Percentiles rank a stretch among this genome's conserved stretches.
These are phyloP conservation scores for Nidula niveotomentosa DNA, from an alignment of 1,284 basidiomycete species.

Conservation along the genomic window DNA sequence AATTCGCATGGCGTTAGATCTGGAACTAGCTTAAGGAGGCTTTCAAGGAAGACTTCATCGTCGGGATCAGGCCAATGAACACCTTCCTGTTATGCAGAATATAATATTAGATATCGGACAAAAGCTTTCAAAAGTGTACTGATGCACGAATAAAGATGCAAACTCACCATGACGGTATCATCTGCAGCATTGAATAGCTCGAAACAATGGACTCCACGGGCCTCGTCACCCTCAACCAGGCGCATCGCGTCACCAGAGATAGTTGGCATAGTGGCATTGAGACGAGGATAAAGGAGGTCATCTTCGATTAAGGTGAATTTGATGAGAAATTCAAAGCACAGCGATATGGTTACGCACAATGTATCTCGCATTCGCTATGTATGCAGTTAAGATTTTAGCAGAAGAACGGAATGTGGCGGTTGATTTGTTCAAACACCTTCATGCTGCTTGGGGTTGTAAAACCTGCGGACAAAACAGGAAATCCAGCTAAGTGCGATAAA, in stretches of 20 bases:
- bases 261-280: not conserved
- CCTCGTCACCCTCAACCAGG: not conserved
- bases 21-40: not conserved
- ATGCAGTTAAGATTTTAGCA: not conserved
- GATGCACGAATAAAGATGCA: not conserved
- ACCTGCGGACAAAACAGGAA: not conserved
- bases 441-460: not conserved
- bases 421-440: not conserved
- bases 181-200: not conserved
- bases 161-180: not conserved
- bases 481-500: not conserved
- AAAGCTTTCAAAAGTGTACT: not conserved
- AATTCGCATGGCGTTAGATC: slow-evolving; percentile 44
- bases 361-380: not conserved
- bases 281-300: not conserved
- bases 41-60: not conserved
- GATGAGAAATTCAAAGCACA: not conserved
- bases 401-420: not conserved
- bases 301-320: not conserved
- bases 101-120: not conserved
- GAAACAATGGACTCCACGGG: not conserved
- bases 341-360: not conserved
- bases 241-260: not conserved
- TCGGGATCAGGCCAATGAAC: not conserved
- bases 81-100: too few relatives aligned